These are phyloP conservation scores for Larix sibirica DNA, from an alignment of 83 land plant genomes.

Conservation along the genomic window DNA sequence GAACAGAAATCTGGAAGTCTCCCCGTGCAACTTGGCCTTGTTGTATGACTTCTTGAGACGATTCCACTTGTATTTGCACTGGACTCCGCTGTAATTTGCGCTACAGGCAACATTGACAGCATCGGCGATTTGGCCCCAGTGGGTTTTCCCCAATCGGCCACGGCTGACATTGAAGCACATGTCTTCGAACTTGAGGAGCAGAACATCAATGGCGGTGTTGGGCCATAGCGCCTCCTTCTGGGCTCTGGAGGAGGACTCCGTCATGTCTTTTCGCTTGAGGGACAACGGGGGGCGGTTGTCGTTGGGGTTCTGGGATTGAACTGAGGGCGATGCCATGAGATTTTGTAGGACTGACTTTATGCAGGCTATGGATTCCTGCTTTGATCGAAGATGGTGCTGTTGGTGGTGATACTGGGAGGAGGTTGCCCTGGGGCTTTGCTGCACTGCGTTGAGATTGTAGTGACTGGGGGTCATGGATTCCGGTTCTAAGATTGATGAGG, in stretches of 20 bases:
- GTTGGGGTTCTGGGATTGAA: background rate
- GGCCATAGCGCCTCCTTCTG: conserved; percentile 10
- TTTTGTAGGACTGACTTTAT: conserved; percentile 5
- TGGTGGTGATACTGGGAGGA: background rate
- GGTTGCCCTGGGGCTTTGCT: background rate
- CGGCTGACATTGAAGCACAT: background rate
- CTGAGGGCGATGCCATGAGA: background rate
- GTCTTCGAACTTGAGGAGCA: conserved; percentile 6
- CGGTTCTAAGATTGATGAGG: background rate
- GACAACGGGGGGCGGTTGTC: background rate
- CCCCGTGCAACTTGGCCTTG: conserved; percentile 13
- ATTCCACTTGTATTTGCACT: conserved; percentile 18
- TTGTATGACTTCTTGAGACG: conserved; percentile 14
- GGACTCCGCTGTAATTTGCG: conserved; percentile 9
- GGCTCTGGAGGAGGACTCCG: background rate
- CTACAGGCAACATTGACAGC: background rate
- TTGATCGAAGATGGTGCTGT: background rate
- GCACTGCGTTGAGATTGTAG: background rate
- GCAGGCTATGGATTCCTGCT: background rate
- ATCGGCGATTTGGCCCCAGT: conserved; percentile 9
- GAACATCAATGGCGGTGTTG: conserved; percentile 1
- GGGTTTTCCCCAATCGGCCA: conserved; percentile 10
- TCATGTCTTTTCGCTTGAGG: background rate
- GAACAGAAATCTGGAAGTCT: conserved; percentile 7
- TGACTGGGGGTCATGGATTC: background rate